Evolutionary conservation across 345 rosid genomes (phyloP).

Genomic region (Hypericum perforatum): DNA sequence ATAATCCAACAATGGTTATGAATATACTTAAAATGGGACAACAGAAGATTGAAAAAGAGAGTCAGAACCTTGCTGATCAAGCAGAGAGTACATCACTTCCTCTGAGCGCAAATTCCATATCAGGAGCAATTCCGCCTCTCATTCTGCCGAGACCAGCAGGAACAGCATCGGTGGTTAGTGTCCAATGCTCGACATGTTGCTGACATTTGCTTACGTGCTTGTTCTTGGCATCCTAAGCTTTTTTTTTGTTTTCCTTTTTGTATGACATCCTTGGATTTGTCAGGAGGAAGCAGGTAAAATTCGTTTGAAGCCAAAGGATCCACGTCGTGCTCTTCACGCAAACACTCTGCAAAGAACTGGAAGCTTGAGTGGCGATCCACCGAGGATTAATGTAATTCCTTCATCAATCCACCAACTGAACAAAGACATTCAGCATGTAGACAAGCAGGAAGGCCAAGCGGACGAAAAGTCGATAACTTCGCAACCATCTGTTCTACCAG

Average conservation of each 20-base stretch:
- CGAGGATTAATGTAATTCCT: slow-evolving; percentile 30
- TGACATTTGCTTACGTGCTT: background rate
- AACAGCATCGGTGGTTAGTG: too few relatives aligned
- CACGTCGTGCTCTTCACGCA: slow-evolving; percentile 78
- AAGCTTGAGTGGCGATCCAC: slow-evolving; percentile 38
- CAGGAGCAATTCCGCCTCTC: too few relatives aligned
- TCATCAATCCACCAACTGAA: slow-evolving; percentile 18
- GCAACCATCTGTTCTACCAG: slow-evolving; percentile 34
- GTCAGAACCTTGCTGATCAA: too few relatives aligned
- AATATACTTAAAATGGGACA: too few relatives aligned
- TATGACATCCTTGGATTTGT: slow-evolving; percentile 6
- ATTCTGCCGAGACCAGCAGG: too few relatives aligned
- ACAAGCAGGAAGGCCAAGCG: slow-evolving; percentile 28
- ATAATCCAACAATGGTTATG: too few relatives aligned
- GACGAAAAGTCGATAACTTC: slow-evolving; percentile 28
- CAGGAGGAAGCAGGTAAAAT: slow-evolving; percentile 69
- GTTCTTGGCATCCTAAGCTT: too few relatives aligned
- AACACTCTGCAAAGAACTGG: slow-evolving; percentile 44
- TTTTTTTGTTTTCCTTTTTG: too few relatives aligned
- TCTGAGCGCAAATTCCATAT: too few relatives aligned
- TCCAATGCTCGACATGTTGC: background rate
- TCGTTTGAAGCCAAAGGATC: slow-evolving; percentile 96
- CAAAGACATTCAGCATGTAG: slow-evolving; percentile 26
- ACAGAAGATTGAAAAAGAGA: too few relatives aligned
- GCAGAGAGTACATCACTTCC: background rate